Base-by-base conservation (phyloP, 805 yeast genomes). In the Saturnispora diversa region DNA sequence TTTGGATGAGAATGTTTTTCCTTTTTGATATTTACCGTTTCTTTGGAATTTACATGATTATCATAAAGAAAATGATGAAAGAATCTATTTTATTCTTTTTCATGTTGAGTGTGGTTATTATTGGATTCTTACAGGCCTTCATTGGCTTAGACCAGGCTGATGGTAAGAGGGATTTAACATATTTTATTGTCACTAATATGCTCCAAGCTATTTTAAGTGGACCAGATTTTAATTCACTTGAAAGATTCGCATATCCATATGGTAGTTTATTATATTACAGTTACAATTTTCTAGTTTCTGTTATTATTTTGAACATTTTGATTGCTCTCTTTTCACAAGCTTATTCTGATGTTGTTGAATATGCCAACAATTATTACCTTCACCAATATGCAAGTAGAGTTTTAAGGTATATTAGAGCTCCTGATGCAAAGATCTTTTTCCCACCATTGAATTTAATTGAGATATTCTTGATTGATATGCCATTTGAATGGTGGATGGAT, bases 11-110 rank as follows among this genome's bases (percentile, higher is more conserved):
- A 37, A 64, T 86, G 37, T 62, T 86, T 42, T 67, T 86, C 27
- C 85, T 70, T 59, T 68, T 85, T 50, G 96, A 86, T 55, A 81
- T 88, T 9, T 77, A 78, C 48, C 72, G 74, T 50, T 85, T 86
- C 58, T 84, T 85, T 36, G 96, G 96, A 30, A 84, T 87, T 2
- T 82, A 86, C 86, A 72, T 86, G 47, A 90, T 86, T 22, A 90
- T 86, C 4, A 64, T 84, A 37, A 84, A 84, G 53, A 80, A 79
- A 43, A 81, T 86, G 85, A 80, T 86, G 84, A 77, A 80, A 51
- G 95, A 86, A 58, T 80, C 92, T 2, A 57, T 84, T n/a, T 69
- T 85, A 11, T 86, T 86, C 64, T 86, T 86, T 55, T 81, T 84
- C 33, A 63, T 86, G 48, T 65, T 86, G 41, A 63, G 71, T 7